Conservation (phyloP, 768 basidiomycete genomes). For the Ramaria rubella region DNA sequence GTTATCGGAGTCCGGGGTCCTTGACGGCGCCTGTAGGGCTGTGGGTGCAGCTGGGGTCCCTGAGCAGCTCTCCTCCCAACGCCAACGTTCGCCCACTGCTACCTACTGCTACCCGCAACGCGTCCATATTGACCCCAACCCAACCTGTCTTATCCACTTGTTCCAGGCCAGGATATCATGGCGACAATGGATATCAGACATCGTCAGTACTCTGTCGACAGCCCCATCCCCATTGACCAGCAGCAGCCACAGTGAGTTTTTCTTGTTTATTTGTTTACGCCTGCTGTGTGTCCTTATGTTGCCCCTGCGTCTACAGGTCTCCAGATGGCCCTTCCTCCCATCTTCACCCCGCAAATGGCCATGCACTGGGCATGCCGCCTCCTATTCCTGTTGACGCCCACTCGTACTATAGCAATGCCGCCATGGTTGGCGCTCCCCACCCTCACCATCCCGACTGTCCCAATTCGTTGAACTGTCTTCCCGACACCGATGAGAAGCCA, state of each 20-base stretch:
- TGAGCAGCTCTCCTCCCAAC: background rate
- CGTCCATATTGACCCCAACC: slow-evolving; percentile 6
- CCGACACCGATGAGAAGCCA: slow-evolving; percentile 70
- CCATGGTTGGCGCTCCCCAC: slow-evolving; percentile 33
- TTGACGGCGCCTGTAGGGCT: background rate
- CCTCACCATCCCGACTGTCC: slow-evolving; percentile 71
- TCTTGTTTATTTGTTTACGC: background rate
- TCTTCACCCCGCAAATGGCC: slow-evolving; percentile 2
- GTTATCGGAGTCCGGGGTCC: background rate
- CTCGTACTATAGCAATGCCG: slow-evolving; percentile 7
- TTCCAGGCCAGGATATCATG: slow-evolving; percentile 8
- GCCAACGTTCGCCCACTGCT: slow-evolving; percentile 5
- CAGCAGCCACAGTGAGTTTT: slow-evolving; percentile 6
- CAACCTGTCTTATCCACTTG: slow-evolving; percentile 7
- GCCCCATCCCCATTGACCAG: slow-evolving; percentile 9
- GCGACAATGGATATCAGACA: slow-evolving; percentile 12
- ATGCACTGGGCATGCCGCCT: slow-evolving; percentile 7
- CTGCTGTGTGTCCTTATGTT: slow-evolving; percentile 7
- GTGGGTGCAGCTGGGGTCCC: background rate
- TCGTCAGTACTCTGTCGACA: slow-evolving; percentile 8
- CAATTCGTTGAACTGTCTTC: slow-evolving; percentile 68
- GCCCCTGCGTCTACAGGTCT: slow-evolving; percentile 3
- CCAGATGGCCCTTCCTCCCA: background rate
- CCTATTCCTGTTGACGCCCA: slow-evolving; percentile 8
- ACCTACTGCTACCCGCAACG: slow-evolving; percentile 13